phyloP scores from a whole-genome alignment of 495 filamentous ascomycete species.

The Talaromyces borbonicus region DNA sequence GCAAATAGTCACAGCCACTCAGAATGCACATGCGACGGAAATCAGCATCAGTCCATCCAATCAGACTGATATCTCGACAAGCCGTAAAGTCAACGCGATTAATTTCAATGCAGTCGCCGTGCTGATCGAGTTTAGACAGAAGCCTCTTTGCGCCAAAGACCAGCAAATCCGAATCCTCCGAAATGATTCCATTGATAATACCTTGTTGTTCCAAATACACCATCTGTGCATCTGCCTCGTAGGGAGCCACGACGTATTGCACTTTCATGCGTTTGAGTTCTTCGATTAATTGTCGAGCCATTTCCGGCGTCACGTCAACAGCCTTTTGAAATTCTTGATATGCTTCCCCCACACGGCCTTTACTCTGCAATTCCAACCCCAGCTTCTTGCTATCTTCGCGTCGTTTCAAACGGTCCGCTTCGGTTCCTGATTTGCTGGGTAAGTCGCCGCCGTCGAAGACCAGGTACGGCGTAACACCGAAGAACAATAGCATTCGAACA shows the following conservation, averaged over 20 bases:
- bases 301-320: constrained; percentile 89
- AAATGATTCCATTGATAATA: constrained; percentile 75
- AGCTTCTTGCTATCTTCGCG: constrained; percentile 63
- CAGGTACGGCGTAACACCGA: constrained; percentile 83
- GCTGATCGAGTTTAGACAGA: constrained; percentile 87
- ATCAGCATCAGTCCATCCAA: constrained; percentile 83
- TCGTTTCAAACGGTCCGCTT: constrained; percentile 55
- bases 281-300: constrained; percentile 88
- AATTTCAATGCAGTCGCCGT: constrained; percentile 88
- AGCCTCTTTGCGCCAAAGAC: constrained; percentile 89
- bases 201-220: constrained; percentile 85
- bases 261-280: constrained; percentile 72
- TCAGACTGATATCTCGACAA: constrained; percentile 77
- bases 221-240: constrained; percentile 94
- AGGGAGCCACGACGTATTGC: constrained; percentile 88
- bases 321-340: constrained; percentile 87
- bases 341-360: constrained; percentile 71
- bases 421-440: constrained; percentile 91
- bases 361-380: constrained; percentile 70
- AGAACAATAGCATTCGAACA: constrained; percentile 85
- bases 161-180: constrained; percentile 92
- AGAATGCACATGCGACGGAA: constrained; percentile 95
- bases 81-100: constrained; percentile 78
- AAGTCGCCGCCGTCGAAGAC: constrained; percentile 96
- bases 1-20: constrained; percentile 95